A percentile compares a stretch with the other conserved stretches of the same genome.
phyloP scores from a whole-genome alignment of 2,329 filamentous ascomycete genomes.

The Blastomyces silverae region DNA sequence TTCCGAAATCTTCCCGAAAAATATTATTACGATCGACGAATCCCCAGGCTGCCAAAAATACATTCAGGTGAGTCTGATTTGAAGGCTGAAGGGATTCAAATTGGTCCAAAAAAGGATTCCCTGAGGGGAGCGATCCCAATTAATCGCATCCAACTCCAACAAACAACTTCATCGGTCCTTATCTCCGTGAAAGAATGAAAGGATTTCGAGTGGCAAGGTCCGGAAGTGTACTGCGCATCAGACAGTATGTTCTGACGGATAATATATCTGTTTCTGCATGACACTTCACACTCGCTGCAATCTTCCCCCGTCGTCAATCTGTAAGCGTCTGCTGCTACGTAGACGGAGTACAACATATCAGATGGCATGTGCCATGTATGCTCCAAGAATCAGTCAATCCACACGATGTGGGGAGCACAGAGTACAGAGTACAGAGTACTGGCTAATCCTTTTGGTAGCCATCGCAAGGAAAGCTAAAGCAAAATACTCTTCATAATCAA shows the following conservation, averaged over 20 bases:
- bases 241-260: background rate
- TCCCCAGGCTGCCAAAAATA: background rate
- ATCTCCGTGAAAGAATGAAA: background rate
- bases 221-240: too few relatives aligned
- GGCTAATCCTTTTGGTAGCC: background rate
- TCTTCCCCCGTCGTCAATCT: background rate
- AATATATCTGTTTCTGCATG: background rate
- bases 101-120: too few relatives aligned
- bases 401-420: background rate
- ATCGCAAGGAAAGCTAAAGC: background rate
- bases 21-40: conserved; percentile 1
- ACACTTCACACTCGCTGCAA: background rate
- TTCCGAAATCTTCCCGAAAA: background rate
- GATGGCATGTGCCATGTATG: background rate
- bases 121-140: background rate
- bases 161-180: background rate
- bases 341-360: background rate
- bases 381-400: background rate
- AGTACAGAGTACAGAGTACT: background rate
- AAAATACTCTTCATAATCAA: background rate
- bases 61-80: background rate
- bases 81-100: background rate
- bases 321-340: background rate
- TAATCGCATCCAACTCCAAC: background rate
- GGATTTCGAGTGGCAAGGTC: background rate